These are phyloP conservation scores for Tillandsia leiboldiana DNA, from an alignment of 176 grass and related monocot genomes.

Conservation along the genomic window DNA sequence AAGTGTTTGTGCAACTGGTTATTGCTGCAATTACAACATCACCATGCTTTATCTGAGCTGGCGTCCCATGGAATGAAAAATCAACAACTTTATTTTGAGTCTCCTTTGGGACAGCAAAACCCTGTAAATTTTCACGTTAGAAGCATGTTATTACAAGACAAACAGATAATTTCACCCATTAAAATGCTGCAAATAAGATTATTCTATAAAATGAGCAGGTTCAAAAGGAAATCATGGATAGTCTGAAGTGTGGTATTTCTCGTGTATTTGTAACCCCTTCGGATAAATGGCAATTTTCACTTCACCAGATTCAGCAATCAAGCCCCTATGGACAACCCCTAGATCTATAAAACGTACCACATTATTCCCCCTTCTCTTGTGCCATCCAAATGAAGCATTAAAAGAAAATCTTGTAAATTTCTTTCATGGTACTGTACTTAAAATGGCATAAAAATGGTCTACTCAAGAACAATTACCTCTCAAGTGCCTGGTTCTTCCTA, in stretches of 20 bases:
- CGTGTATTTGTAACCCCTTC: no score
- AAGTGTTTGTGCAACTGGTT: conserved; percentile 98
- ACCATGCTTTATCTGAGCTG: conserved; percentile 80
- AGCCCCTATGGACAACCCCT: no score
- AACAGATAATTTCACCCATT: background rate
- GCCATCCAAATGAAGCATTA: no score
- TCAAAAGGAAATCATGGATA: background rate
- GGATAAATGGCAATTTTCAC: no score
- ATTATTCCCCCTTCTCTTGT: no score
- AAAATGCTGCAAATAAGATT: background rate
- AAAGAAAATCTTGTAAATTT: no score
- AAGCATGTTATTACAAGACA: background rate
- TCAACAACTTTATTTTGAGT: conserved; percentile 75
- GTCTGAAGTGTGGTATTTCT: no score
- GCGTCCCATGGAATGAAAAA: conserved; percentile 76
- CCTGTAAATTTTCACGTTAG: conserved; percentile 38
- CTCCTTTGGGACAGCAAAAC: conserved; percentile 97
- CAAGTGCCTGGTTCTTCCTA: conserved; percentile 95
- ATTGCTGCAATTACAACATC: conserved; percentile 99
- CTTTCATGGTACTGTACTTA: no score
- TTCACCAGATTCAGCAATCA: no score
- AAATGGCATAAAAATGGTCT: no score
- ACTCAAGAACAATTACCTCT: conserved; percentile 38
- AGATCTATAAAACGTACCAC: no score
- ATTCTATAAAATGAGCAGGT: background rate